Conservation (phyloP, 1,284 basidiomycete species). For the Quambalaria eucalypti region DNA sequence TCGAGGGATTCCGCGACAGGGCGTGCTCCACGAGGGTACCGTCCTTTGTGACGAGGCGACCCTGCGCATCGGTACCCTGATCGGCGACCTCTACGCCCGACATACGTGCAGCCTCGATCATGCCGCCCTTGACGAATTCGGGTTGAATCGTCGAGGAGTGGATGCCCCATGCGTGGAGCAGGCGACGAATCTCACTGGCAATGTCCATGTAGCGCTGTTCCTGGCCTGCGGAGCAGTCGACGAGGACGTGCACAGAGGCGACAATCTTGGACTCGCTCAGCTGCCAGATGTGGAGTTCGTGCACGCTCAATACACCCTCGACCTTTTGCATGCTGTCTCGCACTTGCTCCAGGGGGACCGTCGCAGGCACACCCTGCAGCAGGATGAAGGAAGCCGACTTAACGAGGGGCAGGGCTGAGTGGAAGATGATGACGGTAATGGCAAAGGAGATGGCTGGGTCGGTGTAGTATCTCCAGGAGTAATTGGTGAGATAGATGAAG, state of each 20-base stretch:
- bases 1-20: conserved; percentile 25
- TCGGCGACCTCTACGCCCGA: conserved; percentile 34
- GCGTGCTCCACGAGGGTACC: conserved; percentile 34
- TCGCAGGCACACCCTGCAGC: conserved; percentile 87
- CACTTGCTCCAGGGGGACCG: conserved; percentile 78
- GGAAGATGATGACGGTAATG: conserved; percentile 94
- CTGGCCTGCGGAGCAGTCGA: conserved; percentile 57
- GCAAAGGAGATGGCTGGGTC: conserved; percentile 89
- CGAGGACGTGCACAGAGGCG: conserved; percentile 88
- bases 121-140: conserved; percentile 40
- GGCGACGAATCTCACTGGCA: conserved; percentile 70
- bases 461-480: conserved; percentile 62
- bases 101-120: conserved; percentile 34
- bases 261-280: conserved; percentile 79
- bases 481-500: conserved; percentile 37
- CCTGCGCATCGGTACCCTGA: conserved; percentile 17
- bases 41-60: conserved; percentile 29
- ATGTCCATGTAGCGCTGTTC: conserved; percentile 68
- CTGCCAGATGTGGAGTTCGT: conserved; percentile 89
- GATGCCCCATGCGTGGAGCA: conserved; percentile 79
- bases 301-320: conserved; percentile 79
- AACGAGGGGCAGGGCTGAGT: conserved; percentile 84
- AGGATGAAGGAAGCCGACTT: conserved; percentile 90
- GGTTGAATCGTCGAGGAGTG: conserved; percentile 58
- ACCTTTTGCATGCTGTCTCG: conserved; percentile 68